Evolutionary conservation across 345 rosid species (phyloP).

Genomic region (Lumnitzera littorea): DNA sequence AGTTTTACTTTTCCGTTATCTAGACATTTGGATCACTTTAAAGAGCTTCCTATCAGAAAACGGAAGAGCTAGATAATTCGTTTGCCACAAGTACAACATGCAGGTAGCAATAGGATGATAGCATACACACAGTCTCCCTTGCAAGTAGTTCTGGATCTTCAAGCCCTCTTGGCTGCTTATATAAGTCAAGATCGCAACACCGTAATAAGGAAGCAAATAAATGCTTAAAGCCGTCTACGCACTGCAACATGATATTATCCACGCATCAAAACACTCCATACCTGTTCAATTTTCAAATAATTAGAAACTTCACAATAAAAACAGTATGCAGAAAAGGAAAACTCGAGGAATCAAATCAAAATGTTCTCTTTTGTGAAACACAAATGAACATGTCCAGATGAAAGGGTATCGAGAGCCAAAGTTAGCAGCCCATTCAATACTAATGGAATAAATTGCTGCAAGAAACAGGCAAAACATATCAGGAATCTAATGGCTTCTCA

Average conservation of each 20-base stretch:
- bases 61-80: no score
- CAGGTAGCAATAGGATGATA: slow-evolving; percentile 9
- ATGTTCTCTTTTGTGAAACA: no score
- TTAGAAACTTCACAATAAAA: slow-evolving; percentile 6
- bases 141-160: slow-evolving; percentile 92
- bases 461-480: no score
- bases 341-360: neutral
- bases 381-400: no score
- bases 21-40: no score
- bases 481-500: no score
- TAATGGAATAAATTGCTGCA: no score
- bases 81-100: neutral
- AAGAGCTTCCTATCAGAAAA: no score
- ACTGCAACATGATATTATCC: slow-evolving; percentile 78
- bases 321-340: neutral
- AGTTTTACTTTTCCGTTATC: no score
- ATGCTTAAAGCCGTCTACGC: slow-evolving; percentile 66
- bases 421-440: no score
- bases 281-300: slow-evolving; percentile 29
- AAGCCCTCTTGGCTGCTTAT: slow-evolving; percentile 70
- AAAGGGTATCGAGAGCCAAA: no score
- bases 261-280: slow-evolving; percentile 67
- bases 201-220: slow-evolving; percentile 48
- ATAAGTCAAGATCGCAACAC: slow-evolving; percentile 81
- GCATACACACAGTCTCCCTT: slow-evolving; percentile 94